Evolutionary conservation across 179 eudicot species (phyloP).

Genomic region (Drosera spatulata): DNA sequence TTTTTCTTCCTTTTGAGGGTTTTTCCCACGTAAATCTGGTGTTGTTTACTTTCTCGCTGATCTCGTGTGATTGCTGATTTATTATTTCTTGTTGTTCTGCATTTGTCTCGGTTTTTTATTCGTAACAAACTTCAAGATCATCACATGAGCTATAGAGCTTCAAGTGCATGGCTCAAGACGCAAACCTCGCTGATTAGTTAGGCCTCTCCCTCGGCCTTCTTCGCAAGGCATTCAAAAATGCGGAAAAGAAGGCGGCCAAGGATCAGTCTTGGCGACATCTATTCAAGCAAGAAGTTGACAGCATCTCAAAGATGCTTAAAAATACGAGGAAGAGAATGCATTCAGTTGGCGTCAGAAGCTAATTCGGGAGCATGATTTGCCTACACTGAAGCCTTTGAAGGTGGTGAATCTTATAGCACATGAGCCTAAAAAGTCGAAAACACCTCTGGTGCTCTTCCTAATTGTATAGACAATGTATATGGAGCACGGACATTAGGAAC

Average conservation of each 20-base stretch:
- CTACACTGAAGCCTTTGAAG: slow-evolving; percentile 33
- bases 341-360: slow-evolving; percentile 50
- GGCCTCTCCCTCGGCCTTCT: slow-evolving; percentile 62
- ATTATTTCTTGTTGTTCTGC: too few relatives aligned
- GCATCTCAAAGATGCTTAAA: slow-evolving; percentile 23
- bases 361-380: slow-evolving; percentile 41
- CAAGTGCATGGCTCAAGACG: slow-evolving; percentile 43
- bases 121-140: slow-evolving; percentile 33
- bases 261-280: slow-evolving; percentile 48
- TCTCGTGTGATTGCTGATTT: too few relatives aligned
- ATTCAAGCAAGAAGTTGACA: slow-evolving; percentile 30
- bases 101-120: too few relatives aligned
- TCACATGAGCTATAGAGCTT: slow-evolving; percentile 46
- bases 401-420: slow-evolving; percentile 41
- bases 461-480: too few relatives aligned
- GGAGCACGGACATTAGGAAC: too few relatives aligned
- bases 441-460: too few relatives aligned
- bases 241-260: slow-evolving; percentile 23
- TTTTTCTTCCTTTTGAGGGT: too few relatives aligned
- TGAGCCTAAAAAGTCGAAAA: slow-evolving; percentile 39
- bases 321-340: slow-evolving; percentile 50
- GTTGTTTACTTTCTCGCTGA: too few relatives aligned
- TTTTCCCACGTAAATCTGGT: too few relatives aligned
- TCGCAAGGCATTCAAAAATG: slow-evolving; percentile 16
- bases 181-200: slow-evolving; percentile 22